Percentiles rank a stretch among this genome's conserved stretches.
phyloP scores from a whole-genome alignment of 805 yeast species.

The Myxozyma neglecta region DNA sequence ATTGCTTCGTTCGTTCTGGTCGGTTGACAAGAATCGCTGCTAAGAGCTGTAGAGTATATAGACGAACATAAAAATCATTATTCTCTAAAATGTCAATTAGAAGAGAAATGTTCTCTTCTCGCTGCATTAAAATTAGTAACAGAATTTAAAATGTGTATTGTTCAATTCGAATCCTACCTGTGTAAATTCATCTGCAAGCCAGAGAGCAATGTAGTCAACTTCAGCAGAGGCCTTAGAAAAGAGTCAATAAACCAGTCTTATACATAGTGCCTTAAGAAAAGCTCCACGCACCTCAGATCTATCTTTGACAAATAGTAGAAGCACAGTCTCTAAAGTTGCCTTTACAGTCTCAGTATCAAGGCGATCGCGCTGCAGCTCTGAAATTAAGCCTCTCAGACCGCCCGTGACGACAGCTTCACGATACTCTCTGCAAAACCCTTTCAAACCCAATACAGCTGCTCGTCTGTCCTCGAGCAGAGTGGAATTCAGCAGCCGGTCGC shows the following conservation, averaged over 20 bases:
- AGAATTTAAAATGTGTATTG: neutral
- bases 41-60: slow-evolving; percentile 79
- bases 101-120: slow-evolving; percentile 48
- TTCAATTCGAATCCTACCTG: slow-evolving; percentile 44
- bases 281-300: slow-evolving; percentile 40
- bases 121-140: slow-evolving; percentile 34
- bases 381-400: slow-evolving; percentile 73
- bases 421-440: slow-evolving; percentile 83
- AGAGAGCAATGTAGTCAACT: slow-evolving; percentile 82
- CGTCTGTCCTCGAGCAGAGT: slow-evolving; percentile 79
- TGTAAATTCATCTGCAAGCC: slow-evolving; percentile 93
- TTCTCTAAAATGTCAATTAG: slow-evolving; percentile 52
- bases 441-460: slow-evolving; percentile 86
- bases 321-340: slow-evolving; percentile 80
- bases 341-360: slow-evolving; percentile 72
- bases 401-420: slow-evolving; percentile 88
- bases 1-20: slow-evolving; percentile 68
- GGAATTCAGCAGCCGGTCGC: slow-evolving; percentile 84
- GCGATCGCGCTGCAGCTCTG: slow-evolving; percentile 62
- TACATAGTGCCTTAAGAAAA: neutral
- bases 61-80: slow-evolving; percentile 70
- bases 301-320: slow-evolving; percentile 76
- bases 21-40: slow-evolving; percentile 82
- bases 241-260: neutral
- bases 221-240: slow-evolving; percentile 21